Conservation (phyloP, 2,329 filamentous ascomycete species). For the Microcyclospora pomicola region DNA sequence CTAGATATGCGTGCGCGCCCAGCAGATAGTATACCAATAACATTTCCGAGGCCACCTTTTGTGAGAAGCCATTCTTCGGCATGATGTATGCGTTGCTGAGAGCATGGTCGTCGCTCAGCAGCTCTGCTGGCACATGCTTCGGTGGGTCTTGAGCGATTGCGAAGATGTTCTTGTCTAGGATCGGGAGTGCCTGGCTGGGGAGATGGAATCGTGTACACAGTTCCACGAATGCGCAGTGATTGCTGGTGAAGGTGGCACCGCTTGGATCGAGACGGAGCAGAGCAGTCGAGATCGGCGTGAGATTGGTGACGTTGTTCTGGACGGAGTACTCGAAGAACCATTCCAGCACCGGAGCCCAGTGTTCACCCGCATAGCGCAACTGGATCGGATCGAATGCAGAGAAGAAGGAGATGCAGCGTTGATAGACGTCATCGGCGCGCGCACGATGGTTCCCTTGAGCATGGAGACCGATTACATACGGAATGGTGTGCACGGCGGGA, state of each 20-base stretch:
- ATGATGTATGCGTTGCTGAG: constrained; percentile 47
- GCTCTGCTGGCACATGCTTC: constrained; percentile 26
- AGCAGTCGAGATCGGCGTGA: constrained; percentile 34
- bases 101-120: constrained; percentile 27
- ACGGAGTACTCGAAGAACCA: constrained; percentile 8
- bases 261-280: constrained; percentile 54
- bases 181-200: constrained; percentile 42
- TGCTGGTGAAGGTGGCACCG: constrained; percentile 50
- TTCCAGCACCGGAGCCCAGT: constrained; percentile 34
- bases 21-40: constrained; percentile 43
- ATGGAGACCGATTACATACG: constrained; percentile 39
- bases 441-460: constrained; percentile 13
- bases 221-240: constrained; percentile 45
- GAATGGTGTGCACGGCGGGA: constrained; percentile 44
- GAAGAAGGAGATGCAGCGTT: constrained; percentile 34
- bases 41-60: constrained; percentile 35
- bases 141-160: constrained; percentile 41
- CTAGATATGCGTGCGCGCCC: constrained; percentile 35
- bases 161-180: constrained; percentile 52
- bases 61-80: constrained; percentile 42
- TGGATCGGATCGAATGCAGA: constrained; percentile 40
- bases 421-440: constrained; percentile 31
- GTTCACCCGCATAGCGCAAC: constrained; percentile 38
- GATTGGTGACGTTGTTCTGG: constrained; percentile 4
- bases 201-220: constrained; percentile 42